A percentile compares a stretch with the other conserved stretches of the same genome.
Evolutionary conservation across 2,329 filamentous ascomycete genomes (phyloP).

Genomic region (Cordyceps fumosorosea): DNA sequence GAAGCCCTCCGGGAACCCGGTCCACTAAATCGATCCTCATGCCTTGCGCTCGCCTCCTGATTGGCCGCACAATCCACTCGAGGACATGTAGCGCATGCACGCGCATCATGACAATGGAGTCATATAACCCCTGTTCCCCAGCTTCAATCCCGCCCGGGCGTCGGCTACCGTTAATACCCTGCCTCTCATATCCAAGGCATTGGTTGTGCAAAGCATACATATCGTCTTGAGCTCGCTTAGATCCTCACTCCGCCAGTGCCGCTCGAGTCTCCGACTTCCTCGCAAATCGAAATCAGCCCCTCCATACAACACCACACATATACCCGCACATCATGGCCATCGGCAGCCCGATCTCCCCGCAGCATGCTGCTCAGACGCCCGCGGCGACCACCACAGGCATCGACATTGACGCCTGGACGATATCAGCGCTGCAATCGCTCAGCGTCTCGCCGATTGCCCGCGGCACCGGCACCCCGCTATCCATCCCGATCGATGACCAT

Average conservation of each 20-base stretch:
- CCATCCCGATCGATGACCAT: constrained; percentile 67
- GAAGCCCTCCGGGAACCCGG: neutral
- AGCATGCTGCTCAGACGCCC: constrained; percentile 21
- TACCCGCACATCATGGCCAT: constrained; percentile 38
- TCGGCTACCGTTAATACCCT: neutral
- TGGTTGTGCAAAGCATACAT: neutral
- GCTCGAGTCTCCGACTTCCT: neutral
- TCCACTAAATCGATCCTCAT: constrained; percentile 20
- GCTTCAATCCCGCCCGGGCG: neutral
- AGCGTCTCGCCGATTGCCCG: constrained; percentile 49
- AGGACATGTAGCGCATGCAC: neutral
- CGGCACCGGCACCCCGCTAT: constrained; percentile 57
- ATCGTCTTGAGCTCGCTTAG: neutral
- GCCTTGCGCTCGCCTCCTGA: constrained; percentile 26
- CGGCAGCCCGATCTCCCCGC: constrained; percentile 47
- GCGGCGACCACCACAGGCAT: constrained; percentile 26
- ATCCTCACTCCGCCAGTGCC: neutral
- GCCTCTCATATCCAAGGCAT: neutral
- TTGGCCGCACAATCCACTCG: constrained; percentile 20
- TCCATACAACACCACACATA: neutral
- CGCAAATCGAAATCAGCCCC: neutral
- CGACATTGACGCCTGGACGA: constrained; percentile 63
- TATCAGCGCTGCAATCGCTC: constrained; percentile 48
- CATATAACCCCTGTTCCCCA: neutral
- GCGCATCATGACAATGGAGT: constrained; percentile 7